Evolutionary conservation across 2,329 filamentous ascomycete genomes (phyloP).

Genomic region (Cladobotryum protrusum): DNA sequence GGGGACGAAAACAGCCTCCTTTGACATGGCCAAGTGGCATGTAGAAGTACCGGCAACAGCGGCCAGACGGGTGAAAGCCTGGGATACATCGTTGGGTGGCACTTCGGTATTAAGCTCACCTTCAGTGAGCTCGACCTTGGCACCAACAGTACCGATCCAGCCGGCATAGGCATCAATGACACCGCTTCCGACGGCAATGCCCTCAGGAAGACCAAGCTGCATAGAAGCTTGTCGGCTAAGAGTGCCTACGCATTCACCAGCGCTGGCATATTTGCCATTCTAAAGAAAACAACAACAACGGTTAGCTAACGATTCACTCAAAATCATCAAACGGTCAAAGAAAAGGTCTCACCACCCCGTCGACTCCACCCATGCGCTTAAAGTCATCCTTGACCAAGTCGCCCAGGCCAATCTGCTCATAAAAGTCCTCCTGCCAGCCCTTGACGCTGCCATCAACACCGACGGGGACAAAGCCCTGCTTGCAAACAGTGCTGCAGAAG

Average conservation of each 20-base stretch:
- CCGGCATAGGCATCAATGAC: slow-evolving; percentile 98
- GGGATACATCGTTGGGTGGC: slow-evolving; percentile 77
- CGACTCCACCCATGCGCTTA: slow-evolving; percentile 86
- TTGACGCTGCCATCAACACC: slow-evolving; percentile 95
- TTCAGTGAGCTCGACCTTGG: slow-evolving; percentile 71
- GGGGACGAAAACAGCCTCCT: slow-evolving; percentile 84
- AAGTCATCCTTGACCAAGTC: slow-evolving; percentile 83
- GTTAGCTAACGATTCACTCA: slow-evolving; percentile 1
- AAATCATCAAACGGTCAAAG: slow-evolving; percentile 4
- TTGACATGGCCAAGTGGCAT: slow-evolving; percentile 94
- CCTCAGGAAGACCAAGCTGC: slow-evolving; percentile 77
- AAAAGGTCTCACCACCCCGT: slow-evolving; percentile 71
- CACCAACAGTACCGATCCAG: slow-evolving; percentile 98
- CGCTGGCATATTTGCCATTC: slow-evolving; percentile 88
- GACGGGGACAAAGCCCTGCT: slow-evolving; percentile 95
- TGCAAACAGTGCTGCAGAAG: slow-evolving; percentile 94
- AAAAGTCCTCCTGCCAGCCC: slow-evolving; percentile 96
- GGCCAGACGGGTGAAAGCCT: slow-evolving; percentile 87
- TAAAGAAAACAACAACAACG: slow-evolving; percentile 32
- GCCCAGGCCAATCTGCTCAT: slow-evolving; percentile 75
- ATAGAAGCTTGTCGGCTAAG: slow-evolving; percentile 76
- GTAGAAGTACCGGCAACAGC: slow-evolving; percentile 96
- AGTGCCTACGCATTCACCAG: slow-evolving; percentile 82
- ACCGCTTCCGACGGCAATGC: slow-evolving; percentile 88
- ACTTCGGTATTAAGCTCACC: slow-evolving; percentile 61